Conservation (phyloP, 225 moss, liverwort and hornwort genomes). For the Physcomitrellopsis africana region DNA sequence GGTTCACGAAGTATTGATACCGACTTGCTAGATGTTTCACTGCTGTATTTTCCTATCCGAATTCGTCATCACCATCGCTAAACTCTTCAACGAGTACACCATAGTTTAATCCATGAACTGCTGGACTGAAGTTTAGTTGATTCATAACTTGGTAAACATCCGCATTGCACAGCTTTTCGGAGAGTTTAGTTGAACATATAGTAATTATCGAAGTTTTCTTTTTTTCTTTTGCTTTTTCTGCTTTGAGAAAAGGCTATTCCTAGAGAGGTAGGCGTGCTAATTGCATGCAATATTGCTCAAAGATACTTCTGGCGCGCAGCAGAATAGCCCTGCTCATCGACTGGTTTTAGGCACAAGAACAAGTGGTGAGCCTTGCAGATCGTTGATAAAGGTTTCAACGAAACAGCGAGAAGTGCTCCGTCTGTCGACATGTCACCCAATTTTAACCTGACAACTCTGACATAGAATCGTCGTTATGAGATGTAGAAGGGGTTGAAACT, state of each 20-base stretch:
- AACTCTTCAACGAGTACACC: background rate
- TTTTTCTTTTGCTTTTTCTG: too few relatives aligned
- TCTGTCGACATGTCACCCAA: background rate
- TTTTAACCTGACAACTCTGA: background rate
- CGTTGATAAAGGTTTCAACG: background rate
- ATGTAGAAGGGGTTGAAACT: too few relatives aligned
- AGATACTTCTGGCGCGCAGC: too few relatives aligned
- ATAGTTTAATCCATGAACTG: background rate
- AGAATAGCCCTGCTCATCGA: too few relatives aligned
- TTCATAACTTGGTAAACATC: background rate
- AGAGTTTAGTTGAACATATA: too few relatives aligned
- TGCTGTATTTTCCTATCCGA: slow-evolving; percentile 4
- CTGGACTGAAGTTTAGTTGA: background rate
- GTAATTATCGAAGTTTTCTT: too few relatives aligned
- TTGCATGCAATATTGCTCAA: too few relatives aligned
- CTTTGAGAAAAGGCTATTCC: too few relatives aligned
- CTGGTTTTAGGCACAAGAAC: too few relatives aligned
- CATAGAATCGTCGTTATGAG: too few relatives aligned
- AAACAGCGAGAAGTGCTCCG: background rate
- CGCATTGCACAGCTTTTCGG: background rate
- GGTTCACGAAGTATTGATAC: background rate
- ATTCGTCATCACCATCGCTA: background rate
- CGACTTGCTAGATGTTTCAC: background rate
- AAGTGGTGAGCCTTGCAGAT: too few relatives aligned
- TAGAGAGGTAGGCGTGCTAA: too few relatives aligned